Evolutionary conservation across 2,329 filamentous ascomycete genomes (phyloP).

Genomic region (Chrysosphaeria jannelii): DNA sequence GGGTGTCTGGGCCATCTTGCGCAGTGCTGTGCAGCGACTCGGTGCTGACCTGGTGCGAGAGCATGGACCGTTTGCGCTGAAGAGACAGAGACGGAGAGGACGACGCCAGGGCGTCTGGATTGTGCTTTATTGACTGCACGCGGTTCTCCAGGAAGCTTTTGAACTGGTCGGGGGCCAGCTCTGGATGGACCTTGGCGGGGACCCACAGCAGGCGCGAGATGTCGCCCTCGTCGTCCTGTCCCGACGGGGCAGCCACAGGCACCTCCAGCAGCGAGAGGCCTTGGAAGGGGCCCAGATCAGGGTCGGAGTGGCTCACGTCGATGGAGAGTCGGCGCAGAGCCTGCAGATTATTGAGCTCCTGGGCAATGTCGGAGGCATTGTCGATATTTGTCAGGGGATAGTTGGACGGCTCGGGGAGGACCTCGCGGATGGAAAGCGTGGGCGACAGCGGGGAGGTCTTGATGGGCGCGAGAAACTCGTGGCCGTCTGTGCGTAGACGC

Average conservation of each 20-base stretch:
- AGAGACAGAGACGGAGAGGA: conserved; percentile 29
- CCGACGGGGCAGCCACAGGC: conserved; percentile 39
- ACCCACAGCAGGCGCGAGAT: conserved; percentile 83
- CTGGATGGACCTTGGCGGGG: conserved; percentile 74
- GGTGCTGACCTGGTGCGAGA: conserved; percentile 68
- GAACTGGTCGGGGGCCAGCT: conserved; percentile 84
- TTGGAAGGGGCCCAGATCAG: conserved; percentile 47
- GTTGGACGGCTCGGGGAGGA: conserved; percentile 21
- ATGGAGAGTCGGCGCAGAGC: conserved; percentile 80
- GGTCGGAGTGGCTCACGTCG: conserved; percentile 52
- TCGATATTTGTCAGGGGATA: conserved; percentile 77
- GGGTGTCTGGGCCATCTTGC: conserved; percentile 22
- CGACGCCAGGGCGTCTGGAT: conserved; percentile 49
- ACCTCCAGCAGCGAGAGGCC: conserved; percentile 33
- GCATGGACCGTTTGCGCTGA: conserved; percentile 90
- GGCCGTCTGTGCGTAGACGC: background rate
- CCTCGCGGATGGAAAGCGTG: conserved; percentile 20
- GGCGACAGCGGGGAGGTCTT: conserved; percentile 18
- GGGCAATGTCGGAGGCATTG: conserved; percentile 62
- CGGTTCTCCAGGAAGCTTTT: conserved; percentile 87
- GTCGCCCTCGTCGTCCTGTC: conserved; percentile 59
- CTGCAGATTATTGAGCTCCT: conserved; percentile 77
- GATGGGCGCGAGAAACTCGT: background rate
- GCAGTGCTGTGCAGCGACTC: conserved; percentile 41
- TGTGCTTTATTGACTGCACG: conserved; percentile 64